phyloP scores from a whole-genome alignment of 345 rosid genomes.

The Noccaea caerulescens region DNA sequence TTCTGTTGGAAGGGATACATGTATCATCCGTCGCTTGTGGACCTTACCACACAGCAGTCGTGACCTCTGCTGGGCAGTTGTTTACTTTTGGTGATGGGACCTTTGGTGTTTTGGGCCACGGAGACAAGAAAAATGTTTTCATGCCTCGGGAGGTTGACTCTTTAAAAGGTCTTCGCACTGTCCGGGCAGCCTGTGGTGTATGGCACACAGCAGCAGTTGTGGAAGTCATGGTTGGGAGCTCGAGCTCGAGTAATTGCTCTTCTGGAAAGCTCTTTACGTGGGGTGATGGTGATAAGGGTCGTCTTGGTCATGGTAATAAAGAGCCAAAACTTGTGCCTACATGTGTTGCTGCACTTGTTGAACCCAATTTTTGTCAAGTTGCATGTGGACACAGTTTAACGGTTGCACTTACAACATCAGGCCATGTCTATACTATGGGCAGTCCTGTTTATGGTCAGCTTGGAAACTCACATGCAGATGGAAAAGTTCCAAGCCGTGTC shows the following conservation, averaged over 20 bases:
- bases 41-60: constrained; percentile 76
- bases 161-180: constrained; percentile 61
- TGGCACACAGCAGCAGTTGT: constrained; percentile 97
- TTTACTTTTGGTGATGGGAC: constrained; percentile 87
- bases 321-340: constrained; percentile 92
- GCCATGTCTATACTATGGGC: constrained; percentile 93
- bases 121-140: constrained; percentile 56
- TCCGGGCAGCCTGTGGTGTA: constrained; percentile 69
- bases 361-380: constrained; percentile 93
- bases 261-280: constrained; percentile 95
- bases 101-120: constrained; percentile 80
- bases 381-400: constrained; percentile 95
- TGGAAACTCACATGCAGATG: constrained; percentile 90
- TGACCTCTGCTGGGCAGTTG: constrained; percentile 67
- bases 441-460: constrained; percentile 97
- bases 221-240: constrained; percentile 94
- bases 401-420: constrained; percentile 83
- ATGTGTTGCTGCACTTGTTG: constrained; percentile 95
- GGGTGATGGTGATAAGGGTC: constrained; percentile 99
- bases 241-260: constrained; percentile 92
- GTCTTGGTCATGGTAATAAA: constrained; percentile 98
- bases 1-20: constrained; percentile 62
- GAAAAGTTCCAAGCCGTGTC: constrained; percentile 77
- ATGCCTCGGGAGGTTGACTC: constrained; percentile 71
- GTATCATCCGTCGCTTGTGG: constrained; percentile 75